Evolutionary conservation across 164 flowering plant species (phyloP).

Genomic region (Nymphaea colorata): DNA sequence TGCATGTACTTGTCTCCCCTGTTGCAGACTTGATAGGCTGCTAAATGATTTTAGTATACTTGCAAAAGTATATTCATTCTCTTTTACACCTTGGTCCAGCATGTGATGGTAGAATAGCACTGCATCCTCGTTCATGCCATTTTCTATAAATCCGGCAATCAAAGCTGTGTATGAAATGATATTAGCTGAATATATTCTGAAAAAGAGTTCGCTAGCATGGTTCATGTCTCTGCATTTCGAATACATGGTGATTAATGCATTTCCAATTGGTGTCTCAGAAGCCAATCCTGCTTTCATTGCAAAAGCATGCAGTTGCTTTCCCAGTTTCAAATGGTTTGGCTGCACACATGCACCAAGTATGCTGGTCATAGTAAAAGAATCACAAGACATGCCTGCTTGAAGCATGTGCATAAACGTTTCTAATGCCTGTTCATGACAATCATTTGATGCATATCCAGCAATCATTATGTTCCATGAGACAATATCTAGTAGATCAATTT

Average conservation of each 20-base stretch:
- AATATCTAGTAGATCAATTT: slow-evolving; percentile 15
- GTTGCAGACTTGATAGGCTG: slow-evolving; percentile 19
- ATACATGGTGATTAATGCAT: slow-evolving; percentile 21
- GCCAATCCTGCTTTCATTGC: slow-evolving; percentile 13
- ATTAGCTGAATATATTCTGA: slow-evolving; percentile 13
- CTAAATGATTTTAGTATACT: slow-evolving; percentile 18
- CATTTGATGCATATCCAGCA: slow-evolving; percentile 15
- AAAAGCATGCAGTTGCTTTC: slow-evolving; percentile 19
- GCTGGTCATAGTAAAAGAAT: slow-evolving; percentile 23
- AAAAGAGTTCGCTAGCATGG: not conserved
- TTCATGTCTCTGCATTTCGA: slow-evolving; percentile 16
- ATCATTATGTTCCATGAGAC: slow-evolving; percentile 23
- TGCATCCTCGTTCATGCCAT: slow-evolving; percentile 16
- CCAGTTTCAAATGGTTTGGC: slow-evolving; percentile 11
- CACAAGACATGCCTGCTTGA: slow-evolving; percentile 8
- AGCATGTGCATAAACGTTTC: slow-evolving; percentile 14
- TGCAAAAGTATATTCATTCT: slow-evolving; percentile 22
- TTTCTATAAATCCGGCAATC: slow-evolving; percentile 18
- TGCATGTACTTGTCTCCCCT: slow-evolving; percentile 24
- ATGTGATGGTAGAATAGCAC: slow-evolving; percentile 13
- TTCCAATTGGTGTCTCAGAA: slow-evolving; percentile 17
- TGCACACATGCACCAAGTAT: slow-evolving; percentile 15
- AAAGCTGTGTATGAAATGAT: slow-evolving; percentile 23
- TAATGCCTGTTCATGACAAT: slow-evolving; percentile 11
- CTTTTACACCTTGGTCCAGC: slow-evolving; percentile 16